These are phyloP conservation scores for Hypholoma sublateritium DNA, from an alignment of 768 basidiomycete species.

Conservation along the genomic window DNA sequence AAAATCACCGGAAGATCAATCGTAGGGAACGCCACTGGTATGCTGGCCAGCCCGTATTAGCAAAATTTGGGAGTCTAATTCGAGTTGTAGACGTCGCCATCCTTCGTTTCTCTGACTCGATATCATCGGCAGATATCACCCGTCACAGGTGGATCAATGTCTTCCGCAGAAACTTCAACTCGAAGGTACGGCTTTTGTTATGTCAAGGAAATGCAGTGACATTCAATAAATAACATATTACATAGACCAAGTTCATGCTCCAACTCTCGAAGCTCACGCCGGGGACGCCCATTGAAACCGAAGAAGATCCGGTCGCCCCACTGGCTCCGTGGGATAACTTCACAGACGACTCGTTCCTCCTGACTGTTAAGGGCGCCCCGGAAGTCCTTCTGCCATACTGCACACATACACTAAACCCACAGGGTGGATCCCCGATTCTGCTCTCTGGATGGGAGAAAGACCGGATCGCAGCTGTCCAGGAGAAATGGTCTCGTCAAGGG, in stretches of 20 bases:
- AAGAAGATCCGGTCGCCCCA: conserved; percentile 20
- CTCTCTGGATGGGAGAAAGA: conserved; percentile 29
- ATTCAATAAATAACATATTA: not conserved
- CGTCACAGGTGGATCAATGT: conserved; percentile 34
- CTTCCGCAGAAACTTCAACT: conserved; percentile 39
- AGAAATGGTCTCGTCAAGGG: conserved; percentile 50
- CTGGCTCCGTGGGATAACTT: conserved; percentile 24
- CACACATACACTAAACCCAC: conserved; percentile 34
- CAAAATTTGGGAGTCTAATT: not conserved
- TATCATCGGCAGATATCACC: conserved; percentile 25
- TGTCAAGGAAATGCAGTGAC: not conserved
- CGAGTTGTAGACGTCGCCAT: conserved; percentile 47
- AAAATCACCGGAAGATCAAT: conserved; percentile 29
- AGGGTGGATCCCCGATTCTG: conserved; percentile 31
- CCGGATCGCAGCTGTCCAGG: conserved; percentile 36
- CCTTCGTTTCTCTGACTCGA: conserved; percentile 45
- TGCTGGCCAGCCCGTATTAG: too few relatives aligned
- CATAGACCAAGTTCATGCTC: conserved; percentile 54
- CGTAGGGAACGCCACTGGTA: conserved; percentile 56
- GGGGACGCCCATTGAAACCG: conserved; percentile 1
- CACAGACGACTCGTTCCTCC: conserved; percentile 15
- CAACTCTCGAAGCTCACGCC: conserved; percentile 33
- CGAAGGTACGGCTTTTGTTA: conserved; percentile 23
- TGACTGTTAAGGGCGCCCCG: conserved; percentile 39
- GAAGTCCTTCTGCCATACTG: conserved; percentile 47